Percentiles rank a stretch among this genome's conserved stretches.
Conservation (phyloP, 1,139 yeast genomes). For the Yamadazyma dendronema region DNA sequence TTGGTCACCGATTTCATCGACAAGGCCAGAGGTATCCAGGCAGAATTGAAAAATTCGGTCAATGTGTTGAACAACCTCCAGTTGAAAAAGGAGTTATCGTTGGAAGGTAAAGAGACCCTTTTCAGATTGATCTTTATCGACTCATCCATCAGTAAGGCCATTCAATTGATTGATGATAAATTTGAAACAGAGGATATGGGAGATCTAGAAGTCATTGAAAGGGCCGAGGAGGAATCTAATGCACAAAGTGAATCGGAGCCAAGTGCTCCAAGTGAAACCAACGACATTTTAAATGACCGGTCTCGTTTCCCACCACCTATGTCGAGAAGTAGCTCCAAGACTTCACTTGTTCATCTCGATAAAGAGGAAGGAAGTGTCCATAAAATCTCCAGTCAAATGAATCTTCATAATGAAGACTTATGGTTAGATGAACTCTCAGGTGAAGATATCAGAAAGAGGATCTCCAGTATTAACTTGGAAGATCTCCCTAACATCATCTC, state of each 20-base stretch:
- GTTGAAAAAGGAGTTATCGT: conserved; percentile 48
- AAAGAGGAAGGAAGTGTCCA: conserved; percentile 42
- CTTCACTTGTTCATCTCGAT: conserved; percentile 34
- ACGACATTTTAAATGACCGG: background rate
- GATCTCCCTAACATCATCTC: conserved; percentile 55
- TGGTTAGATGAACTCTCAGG: conserved; percentile 34
- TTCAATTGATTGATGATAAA: conserved; percentile 47
- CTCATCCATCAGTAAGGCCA: conserved; percentile 65
- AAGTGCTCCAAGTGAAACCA: background rate
- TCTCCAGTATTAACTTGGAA: conserved; percentile 43
- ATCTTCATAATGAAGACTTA: conserved; percentile 9
- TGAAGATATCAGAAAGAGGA: conserved; percentile 51
- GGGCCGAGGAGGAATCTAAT: background rate
- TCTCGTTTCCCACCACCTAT: conserved; percentile 14
- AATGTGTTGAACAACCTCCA: conserved; percentile 57
- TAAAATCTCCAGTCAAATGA: conserved; percentile 31
- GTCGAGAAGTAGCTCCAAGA: conserved; percentile 36
- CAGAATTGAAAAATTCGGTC: conserved; percentile 51
- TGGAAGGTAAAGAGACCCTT: conserved; percentile 73
- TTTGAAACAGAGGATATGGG: conserved; percentile 1
- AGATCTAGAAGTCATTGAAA: conserved; percentile 1
- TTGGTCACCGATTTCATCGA: conserved; percentile 41
- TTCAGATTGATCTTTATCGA: conserved; percentile 67
- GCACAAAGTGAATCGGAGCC: background rate
- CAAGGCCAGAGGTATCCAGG: conserved; percentile 43